These are phyloP conservation scores for Pterocarpus santalinus DNA, from an alignment of 306 rosid species.

Conservation along the genomic window DNA sequence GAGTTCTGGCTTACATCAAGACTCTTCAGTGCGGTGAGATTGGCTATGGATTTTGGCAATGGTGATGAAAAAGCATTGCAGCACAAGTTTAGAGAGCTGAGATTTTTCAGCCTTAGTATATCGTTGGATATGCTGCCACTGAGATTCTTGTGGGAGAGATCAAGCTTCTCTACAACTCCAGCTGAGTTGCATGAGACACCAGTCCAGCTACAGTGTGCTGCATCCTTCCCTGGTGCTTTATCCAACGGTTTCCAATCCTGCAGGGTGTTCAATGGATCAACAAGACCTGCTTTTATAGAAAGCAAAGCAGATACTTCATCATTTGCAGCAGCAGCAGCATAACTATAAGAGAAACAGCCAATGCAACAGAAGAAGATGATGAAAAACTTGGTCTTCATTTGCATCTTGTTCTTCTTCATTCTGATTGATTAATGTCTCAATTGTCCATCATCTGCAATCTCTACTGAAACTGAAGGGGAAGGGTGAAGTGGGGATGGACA, in stretches of 20 bases:
- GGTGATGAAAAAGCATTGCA: slow-evolving; percentile 79
- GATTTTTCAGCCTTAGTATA: slow-evolving; percentile 61
- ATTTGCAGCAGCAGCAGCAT: slow-evolving; percentile 44
- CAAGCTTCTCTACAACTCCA: slow-evolving; percentile 71
- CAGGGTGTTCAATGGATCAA: slow-evolving; percentile 71
- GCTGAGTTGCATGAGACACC: slow-evolving; percentile 75
- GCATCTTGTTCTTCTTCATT: slow-evolving; percentile 58
- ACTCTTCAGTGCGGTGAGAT: slow-evolving; percentile 65
- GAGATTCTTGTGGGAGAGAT: slow-evolving; percentile 89
- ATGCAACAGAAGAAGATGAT: slow-evolving; percentile 61
- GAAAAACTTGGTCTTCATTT: slow-evolving; percentile 57
- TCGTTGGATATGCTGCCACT: slow-evolving; percentile 75
- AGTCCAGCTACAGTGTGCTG: slow-evolving; percentile 76
- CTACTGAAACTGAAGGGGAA: slow-evolving; percentile 41
- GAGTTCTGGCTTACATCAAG: slow-evolving; percentile 90
- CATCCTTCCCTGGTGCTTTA: slow-evolving; percentile 43
- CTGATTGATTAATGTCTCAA: slow-evolving; percentile 47
- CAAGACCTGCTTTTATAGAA: slow-evolving; percentile 70
- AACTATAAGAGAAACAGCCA: slow-evolving; percentile 47
- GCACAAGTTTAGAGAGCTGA: slow-evolving; percentile 73
- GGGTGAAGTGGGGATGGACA: slow-evolving; percentile 31
- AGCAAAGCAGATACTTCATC: slow-evolving; percentile 78
- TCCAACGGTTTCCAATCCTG: slow-evolving; percentile 67
- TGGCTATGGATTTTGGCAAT: slow-evolving; percentile 69
- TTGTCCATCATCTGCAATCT: slow-evolving; percentile 62